Evolutionary conservation across 805 yeast genomes (phyloP), one percentile per base, ranked within the genome.

Genomic region (Saturnispora dispora): DNA sequence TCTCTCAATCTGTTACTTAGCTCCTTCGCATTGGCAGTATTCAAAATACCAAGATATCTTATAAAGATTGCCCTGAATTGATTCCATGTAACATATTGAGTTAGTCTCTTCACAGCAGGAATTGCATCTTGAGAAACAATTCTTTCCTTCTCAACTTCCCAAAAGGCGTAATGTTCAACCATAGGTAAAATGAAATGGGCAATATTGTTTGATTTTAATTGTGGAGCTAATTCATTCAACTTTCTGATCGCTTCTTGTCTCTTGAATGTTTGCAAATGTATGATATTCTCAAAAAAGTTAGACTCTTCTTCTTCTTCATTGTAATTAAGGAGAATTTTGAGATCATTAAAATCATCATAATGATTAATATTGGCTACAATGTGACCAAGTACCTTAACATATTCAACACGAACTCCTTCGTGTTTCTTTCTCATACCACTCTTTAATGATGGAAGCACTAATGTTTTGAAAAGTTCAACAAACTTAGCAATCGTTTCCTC

Each of bases 301-400:
- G 88, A 85, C 59, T 89, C 97, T 36, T 83, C 91, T 58, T 88
- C 95, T 39, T 83, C 83, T 58, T 87, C 95, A 41, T 82, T 83
- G 48, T 76, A 73, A 59, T 71, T 75, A 1, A 83, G 66, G 39
- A 91, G 67, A 1, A 77, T 72, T 52, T 77, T 75, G 89, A 90
- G 74, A 58, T 85, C 91, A 23, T 71, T 69, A 36, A 88, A 69
- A 2, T 78, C 88, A 36, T 57, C 37, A 45, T 67, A 66, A 57
- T 72, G 67, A 36, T 67, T 66, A 7, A 78, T 63, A 37, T 73
- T 57, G 20, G 69, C 68, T 13, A 88, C 85, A 42, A 81, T 68
- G 57, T 86, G 83, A 2, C 82, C 77, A 47, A 91, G 65, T 15
- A 88, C 72, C 7, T 74, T 71, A 32, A 91, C 73, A 58, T 79